These are phyloP conservation scores for Xanthoconium separans DNA, from an alignment of 1,284 basidiomycete species.

Conservation along the genomic window DNA sequence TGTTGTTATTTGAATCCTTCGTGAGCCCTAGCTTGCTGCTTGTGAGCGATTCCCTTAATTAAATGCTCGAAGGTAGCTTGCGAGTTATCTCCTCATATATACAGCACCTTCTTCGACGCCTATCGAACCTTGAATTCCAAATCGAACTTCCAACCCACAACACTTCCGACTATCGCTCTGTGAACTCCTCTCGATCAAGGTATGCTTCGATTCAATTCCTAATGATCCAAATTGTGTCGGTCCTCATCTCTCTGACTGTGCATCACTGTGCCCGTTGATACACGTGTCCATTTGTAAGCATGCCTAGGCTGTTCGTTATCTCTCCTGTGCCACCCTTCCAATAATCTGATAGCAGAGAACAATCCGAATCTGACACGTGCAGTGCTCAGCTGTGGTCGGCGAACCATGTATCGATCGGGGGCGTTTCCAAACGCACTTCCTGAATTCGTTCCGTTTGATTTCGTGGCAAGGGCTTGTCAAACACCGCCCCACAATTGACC, in stretches of 20 bases:
- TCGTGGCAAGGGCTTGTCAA: constrained; percentile 17
- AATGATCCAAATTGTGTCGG: constrained; percentile 1
- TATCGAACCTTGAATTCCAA: constrained; percentile 2
- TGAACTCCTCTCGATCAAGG: constrained; percentile 17
- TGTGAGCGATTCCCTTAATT: not conserved
- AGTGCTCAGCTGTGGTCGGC: constrained; percentile 29
- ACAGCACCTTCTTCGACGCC: constrained; percentile 6
- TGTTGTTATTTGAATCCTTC: not conserved
- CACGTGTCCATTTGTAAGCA: constrained; percentile 6
- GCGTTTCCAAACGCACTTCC: constrained; percentile 21
- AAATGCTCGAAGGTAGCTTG: not conserved
- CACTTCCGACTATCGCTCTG: constrained; percentile 19
- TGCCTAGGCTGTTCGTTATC: constrained; percentile 4
- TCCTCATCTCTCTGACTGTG: constrained; percentile 19
- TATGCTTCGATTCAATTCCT: constrained; percentile 15
- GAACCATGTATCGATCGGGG: constrained; percentile 28
- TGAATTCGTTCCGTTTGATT: constrained; percentile 19
- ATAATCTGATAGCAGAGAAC: constrained; percentile 21
- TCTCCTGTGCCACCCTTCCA: constrained; percentile 7
- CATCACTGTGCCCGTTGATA: constrained; percentile 16
- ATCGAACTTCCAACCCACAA: constrained; percentile 21
- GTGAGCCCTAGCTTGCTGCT: not conserved
- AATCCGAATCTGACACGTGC: constrained; percentile 13
- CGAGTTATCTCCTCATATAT: constrained; percentile 1
- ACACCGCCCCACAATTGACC: constrained; percentile 23